Evolutionary conservation across 2,329 filamentous ascomycete species (phyloP), one percentile per base, ranked within the genome.

Genomic region (Colletotrichum graminicola): DNA sequence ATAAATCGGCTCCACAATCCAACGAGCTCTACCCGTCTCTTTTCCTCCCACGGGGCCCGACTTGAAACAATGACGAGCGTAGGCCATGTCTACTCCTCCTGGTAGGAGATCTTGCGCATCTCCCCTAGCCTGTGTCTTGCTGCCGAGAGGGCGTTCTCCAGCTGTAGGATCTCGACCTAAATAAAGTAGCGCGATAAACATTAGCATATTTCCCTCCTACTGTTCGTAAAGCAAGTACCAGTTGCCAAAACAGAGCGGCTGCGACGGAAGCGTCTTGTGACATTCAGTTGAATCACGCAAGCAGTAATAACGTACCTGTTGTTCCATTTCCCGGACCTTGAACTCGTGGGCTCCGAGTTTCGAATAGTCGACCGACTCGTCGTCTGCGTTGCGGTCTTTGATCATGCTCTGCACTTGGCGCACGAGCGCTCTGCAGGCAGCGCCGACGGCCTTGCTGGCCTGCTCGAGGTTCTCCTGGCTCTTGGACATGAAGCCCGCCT

Each of bases 251-350:
- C 21, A 36, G 18, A 10, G 49, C 36, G 39, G 18, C 36, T 55
- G 34, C n/a, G 8, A 61, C 34, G 29, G 18, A 32, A 29, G 23
- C 29, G 8, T 26, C 34, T 57, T 29, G 49, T 12, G 36, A 36
- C 51, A 41, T 6, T n/a, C 14, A 21, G 45, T 55, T 87, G 88
- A 77, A 26, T n/a, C 10, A 16, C 10, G 14, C 16, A 29, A 62
- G 21, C 34, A 23, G 1, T 73, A 78, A 49, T 41, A 8, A 60
- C 81, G 79, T 87, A 97, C 95, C 93, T 99, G 96, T 80, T 99
- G 96, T 85, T 99, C 96, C 96, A 99, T 99, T 85, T 99, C 95
- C 77, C 92, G 89, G 62, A 98, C 94, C 88, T 99, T 99, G 87
- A 99, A 98, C 84, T 99, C 96, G 82, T 98, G 95, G 41, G 92